phyloP scores from a whole-genome alignment of 352 stramenopile species.

The Globisporangium iwayamae region DNA sequence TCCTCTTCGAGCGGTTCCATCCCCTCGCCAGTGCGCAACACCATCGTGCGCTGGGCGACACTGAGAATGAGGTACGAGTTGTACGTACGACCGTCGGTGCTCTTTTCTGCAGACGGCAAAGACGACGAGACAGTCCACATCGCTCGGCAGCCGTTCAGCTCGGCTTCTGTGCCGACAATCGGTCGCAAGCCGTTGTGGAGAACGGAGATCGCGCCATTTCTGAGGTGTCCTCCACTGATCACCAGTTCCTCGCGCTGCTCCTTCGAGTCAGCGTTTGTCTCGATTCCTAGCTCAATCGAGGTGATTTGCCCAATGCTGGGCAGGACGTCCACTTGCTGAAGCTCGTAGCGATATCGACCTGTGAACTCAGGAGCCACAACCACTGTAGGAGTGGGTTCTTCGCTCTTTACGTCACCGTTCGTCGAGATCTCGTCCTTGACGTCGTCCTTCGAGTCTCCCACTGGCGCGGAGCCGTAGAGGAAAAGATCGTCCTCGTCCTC shows the following conservation, averaged over 20 bases:
- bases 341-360: slow-evolving; percentile 40
- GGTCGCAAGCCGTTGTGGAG: slow-evolving; percentile 76
- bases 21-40: slow-evolving; percentile 78
- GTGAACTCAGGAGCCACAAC: slow-evolving; percentile 2
- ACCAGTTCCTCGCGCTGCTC: slow-evolving; percentile 79
- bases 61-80: slow-evolving; percentile 83
- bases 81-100: slow-evolving; percentile 50
- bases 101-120: slow-evolving; percentile 38
- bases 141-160: slow-evolving; percentile 74
- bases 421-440: slow-evolving; percentile 15
- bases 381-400: not conserved
- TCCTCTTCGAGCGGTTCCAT: slow-evolving; percentile 84
- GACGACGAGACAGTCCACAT: slow-evolving; percentile 86
- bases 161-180: slow-evolving; percentile 80
- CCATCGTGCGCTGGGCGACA: slow-evolving; percentile 79
- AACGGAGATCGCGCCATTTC: slow-evolving; percentile 66
- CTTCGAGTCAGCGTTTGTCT: slow-evolving; percentile 73
- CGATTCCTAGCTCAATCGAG: slow-evolving; percentile 73
- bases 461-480: slow-evolving; percentile 51
- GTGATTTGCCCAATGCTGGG: slow-evolving; percentile 80
- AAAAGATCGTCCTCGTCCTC: slow-evolving; percentile 79
- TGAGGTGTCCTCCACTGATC: slow-evolving; percentile 62
- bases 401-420: slow-evolving; percentile 12
- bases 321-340: slow-evolving; percentile 63
- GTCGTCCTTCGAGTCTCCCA: slow-evolving; percentile 16